A percentile compares a stretch with the other conserved stretches of the same genome.
phyloP scores from a whole-genome alignment of 352 stramenopile genomes.

The Phytophthora crassamura region DNA sequence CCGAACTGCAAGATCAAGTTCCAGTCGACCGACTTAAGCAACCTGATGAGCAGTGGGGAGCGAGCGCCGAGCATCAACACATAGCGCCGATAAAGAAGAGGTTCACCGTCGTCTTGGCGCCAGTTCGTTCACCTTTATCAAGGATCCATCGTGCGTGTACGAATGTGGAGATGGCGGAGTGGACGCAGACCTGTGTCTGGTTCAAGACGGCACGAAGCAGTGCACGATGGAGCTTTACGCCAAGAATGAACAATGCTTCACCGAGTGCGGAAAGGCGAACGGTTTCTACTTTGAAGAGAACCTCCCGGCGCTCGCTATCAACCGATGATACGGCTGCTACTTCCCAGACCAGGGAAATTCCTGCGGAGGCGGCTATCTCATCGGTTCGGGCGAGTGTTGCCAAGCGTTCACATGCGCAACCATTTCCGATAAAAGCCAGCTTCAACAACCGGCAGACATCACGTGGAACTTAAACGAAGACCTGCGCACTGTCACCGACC shows the following conservation, averaged over 20 bases:
- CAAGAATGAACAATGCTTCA: neutral
- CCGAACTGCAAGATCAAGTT: constrained; percentile 12
- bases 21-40: constrained; percentile 3
- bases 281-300: neutral
- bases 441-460: neutral
- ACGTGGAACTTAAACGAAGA: neutral
- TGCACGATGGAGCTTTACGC: neutral
- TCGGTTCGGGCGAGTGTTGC: neutral
- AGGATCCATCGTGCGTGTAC: neutral
- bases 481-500: neutral
- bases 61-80: too few relatives aligned
- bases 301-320: neutral
- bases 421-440: neutral
- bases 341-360: neutral
- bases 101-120: neutral
- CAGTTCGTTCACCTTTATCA: neutral
- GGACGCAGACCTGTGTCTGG: neutral
- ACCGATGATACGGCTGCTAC: neutral
- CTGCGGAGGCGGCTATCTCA: too few relatives aligned
- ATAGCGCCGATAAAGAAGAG: neutral
- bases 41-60: neutral
- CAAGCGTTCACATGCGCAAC: neutral
- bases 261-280: neutral
- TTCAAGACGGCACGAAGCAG: neutral
- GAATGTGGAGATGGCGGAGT: neutral